These are phyloP conservation scores for Acmispon strigosus DNA, from an alignment of 306 rosid species.

Conservation along the genomic window DNA sequence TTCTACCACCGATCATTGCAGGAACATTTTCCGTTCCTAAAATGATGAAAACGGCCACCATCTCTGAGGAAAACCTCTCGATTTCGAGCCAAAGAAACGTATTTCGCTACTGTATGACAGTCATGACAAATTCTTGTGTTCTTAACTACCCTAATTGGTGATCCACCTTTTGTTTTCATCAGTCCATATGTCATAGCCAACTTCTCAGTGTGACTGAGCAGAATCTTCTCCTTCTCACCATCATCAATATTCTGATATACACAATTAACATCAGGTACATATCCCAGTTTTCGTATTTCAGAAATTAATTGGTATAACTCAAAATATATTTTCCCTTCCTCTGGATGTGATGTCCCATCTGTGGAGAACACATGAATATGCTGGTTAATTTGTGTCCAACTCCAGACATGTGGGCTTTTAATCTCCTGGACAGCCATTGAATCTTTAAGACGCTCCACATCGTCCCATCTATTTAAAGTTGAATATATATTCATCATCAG, in stretches of 20 bases:
- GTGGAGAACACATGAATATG: slow-evolving; percentile 49
- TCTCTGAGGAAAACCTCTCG: slow-evolving; percentile 43
- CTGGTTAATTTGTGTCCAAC: slow-evolving; percentile 56
- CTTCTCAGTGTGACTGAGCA: slow-evolving; percentile 69
- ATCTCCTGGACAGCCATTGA: slow-evolving; percentile 31
- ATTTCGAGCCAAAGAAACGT: slow-evolving; percentile 42
- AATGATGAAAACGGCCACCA: slow-evolving; percentile 66
- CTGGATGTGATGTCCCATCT: slow-evolving; percentile 48
- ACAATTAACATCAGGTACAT: slow-evolving; percentile 43
- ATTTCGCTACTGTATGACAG: slow-evolving; percentile 59
- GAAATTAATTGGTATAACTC: slow-evolving; percentile 49
- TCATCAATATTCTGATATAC: slow-evolving; percentile 52
- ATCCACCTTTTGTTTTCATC: slow-evolving; percentile 38
- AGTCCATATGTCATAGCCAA: slow-evolving; percentile 62
- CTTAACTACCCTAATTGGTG: slow-evolving; percentile 57
- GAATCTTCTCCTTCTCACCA: slow-evolving; percentile 49
- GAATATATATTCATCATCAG: slow-evolving; percentile 66
- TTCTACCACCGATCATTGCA: slow-evolving; percentile 58
- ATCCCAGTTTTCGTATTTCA: slow-evolving; percentile 47
- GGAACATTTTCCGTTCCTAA: slow-evolving; percentile 48
- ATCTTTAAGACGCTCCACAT: slow-evolving; percentile 39
- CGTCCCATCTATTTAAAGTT: slow-evolving; percentile 47
- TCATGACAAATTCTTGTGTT: slow-evolving; percentile 60
- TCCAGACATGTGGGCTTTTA: slow-evolving; percentile 49
- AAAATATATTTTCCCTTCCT: slow-evolving; percentile 52